Evolutionary conservation across 75 land plant genomes (phyloP), one percentile per base, ranked within the genome.

Genomic region (Pinus albicaulis): DNA sequence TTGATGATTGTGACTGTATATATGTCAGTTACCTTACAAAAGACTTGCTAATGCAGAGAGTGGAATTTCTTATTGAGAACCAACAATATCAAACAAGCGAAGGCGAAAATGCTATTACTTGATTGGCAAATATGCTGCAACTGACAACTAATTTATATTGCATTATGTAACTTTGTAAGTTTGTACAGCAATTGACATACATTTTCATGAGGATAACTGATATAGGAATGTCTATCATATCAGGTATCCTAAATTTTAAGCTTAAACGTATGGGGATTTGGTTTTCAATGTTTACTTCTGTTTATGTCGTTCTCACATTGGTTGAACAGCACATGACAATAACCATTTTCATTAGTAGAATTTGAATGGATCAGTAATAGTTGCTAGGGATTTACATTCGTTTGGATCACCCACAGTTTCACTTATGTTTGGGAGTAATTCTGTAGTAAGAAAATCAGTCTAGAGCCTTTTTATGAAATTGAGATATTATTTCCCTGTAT

Each of bases 41-140:
- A 28, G 41, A 48, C 52, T 38, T 68, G 71, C 23, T 63, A 66
- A 17, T 66, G 52, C 71, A 68, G 71, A 68, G 71, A n/a, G 71
- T 68, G 41, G 71, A 68, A 68, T 19, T 68, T 8, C 71, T 68
- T 12, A 68, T 68, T 68, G 71, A 68, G 23, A 68, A 38, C 44
- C 71, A 68, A 68, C 23, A 68, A 28, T 20, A 68, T 68, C 52
- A 38, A 7, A 22, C 71, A 68, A 36, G 52, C 71, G 41, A 68
- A 36, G n/a, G 41, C n/a, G 71, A 68, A 36, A 36, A 68, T 41
- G 71, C 19, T 34, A n/a, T n/a, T n/a, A 68, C 71, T 38, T 68
- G 71, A 68, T 68, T 19, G 52, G 23, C 71, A 68, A 7, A 8
- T 68, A 7, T 34, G 48, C 3, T 20, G 11, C 71, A 68, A 41